A percentile compares a stretch with the other conserved stretches of the same genome.
Conservation (phyloP, 129 eudicot genomes). For the Kitagawia praeruptora region DNA sequence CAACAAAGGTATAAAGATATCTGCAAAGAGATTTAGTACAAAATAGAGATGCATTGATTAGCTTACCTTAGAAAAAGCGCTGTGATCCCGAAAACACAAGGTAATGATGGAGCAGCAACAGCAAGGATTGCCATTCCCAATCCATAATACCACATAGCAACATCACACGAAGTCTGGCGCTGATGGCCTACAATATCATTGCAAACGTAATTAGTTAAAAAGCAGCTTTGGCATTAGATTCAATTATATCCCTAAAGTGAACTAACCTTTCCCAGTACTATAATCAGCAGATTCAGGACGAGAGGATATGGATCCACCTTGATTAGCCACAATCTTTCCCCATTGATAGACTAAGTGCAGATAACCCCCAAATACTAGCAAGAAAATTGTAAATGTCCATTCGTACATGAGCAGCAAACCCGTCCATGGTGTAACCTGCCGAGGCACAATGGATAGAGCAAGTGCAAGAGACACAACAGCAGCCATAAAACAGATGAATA, state of each 20-base stretch:
- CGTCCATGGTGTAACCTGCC: constrained; percentile 93
- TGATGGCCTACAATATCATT: constrained; percentile 58
- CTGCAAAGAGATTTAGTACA: too few species aligned
- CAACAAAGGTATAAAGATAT: neutral
- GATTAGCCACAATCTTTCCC: constrained; percentile 66
- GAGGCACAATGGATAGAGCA: constrained; percentile 62
- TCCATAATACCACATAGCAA: constrained; percentile 65
- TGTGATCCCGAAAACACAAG: constrained; percentile 65
- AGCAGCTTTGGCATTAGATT: neutral
- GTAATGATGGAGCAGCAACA: constrained; percentile 59
- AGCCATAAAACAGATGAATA: constrained; percentile 58
- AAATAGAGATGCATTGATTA: neutral
- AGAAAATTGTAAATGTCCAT: constrained; percentile 78
- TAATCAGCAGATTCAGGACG: constrained; percentile 49
- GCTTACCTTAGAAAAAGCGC: constrained; percentile 78
- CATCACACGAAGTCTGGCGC: constrained; percentile 69
- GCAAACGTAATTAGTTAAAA: neutral
- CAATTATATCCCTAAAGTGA: neutral
- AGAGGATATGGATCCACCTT: constrained; percentile 36
- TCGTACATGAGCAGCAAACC: constrained; percentile 84
- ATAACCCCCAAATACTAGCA: constrained; percentile 76
- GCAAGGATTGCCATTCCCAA: constrained; percentile 76
- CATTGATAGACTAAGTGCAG: constrained; percentile 53
- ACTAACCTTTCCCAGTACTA: constrained; percentile 78
- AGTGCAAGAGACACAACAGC: constrained; percentile 61